Conservation (phyloP, 208 protist species). For the Phytomonas francai region DNA sequence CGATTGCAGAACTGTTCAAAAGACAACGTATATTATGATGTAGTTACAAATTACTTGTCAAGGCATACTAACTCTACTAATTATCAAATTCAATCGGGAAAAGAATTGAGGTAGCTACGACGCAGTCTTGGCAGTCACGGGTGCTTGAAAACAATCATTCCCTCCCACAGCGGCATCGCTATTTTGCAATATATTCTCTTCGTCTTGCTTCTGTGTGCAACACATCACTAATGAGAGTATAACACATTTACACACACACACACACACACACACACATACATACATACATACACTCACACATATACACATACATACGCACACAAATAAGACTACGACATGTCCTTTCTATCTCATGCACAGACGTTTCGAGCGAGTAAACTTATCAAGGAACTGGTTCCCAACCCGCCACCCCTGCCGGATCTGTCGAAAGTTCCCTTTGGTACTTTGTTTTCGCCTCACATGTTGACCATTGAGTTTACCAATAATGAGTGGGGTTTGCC, state of each 20-base stretch:
- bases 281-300: too few relatives aligned
- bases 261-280: neutral
- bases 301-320: too few relatives aligned
- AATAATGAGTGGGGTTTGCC: constrained; percentile 87
- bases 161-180: neutral
- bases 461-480: constrained; percentile 88
- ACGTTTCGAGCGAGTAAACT: constrained; percentile 23
- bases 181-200: neutral
- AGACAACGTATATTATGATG: neutral
- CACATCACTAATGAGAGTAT: neutral
- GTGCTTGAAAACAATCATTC: neutral
- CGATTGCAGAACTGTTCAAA: constrained; percentile 14
- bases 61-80: neutral
- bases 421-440: constrained; percentile 87
- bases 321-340: neutral
- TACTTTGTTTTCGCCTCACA: constrained; percentile 93
- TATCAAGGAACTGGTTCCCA: constrained; percentile 18
- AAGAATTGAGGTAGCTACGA: neutral
- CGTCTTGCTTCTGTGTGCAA: neutral
- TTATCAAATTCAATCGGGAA: neutral
- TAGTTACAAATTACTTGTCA: neutral
- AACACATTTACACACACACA: neutral
- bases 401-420: constrained; percentile 43
- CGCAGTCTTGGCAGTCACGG: neutral
- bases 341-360: neutral